A percentile compares a stretch with the other conserved stretches of the same genome.
Conservation (phyloP, 495 filamentous ascomycete genomes). For the Thozetella sp. region DNA sequence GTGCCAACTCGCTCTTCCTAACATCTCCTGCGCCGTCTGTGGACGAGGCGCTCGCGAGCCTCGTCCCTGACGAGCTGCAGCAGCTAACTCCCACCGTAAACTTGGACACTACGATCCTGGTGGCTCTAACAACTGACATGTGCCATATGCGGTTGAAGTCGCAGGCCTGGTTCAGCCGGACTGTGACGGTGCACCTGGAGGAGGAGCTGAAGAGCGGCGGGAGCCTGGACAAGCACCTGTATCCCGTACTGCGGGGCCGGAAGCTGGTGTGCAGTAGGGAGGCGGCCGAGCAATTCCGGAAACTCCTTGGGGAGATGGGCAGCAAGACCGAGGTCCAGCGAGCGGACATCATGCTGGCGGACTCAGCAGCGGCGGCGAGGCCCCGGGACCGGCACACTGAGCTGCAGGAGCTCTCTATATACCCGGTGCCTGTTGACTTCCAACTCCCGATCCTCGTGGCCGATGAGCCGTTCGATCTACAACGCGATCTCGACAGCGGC, state of each 20-base stretch:
- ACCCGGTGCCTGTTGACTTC: constrained; percentile 21
- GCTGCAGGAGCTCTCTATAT: constrained; percentile 23
- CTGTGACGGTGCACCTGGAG: constrained; percentile 28
- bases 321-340: constrained; percentile 33
- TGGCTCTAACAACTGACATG: constrained; percentile 43
- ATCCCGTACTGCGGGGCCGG: constrained; percentile 26
- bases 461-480: constrained; percentile 15
- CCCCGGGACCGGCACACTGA: constrained; percentile 3
- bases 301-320: constrained; percentile 37
- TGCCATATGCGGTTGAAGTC: constrained; percentile 28
- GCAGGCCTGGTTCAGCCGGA: constrained; percentile 37
- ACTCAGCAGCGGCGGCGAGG: constrained; percentile 7
- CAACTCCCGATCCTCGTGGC: constrained; percentile 26
- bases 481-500: constrained; percentile 1
- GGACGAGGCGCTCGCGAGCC: background rate
- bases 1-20: constrained; percentile 4
- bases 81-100: constrained; percentile 32
- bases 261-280: constrained; percentile 33
- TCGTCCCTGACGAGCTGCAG: background rate
- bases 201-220: constrained; percentile 21
- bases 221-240: constrained; percentile 31
- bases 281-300: constrained; percentile 33
- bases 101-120: constrained; percentile 41
- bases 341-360: constrained; percentile 27
- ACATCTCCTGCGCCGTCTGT: background rate